Base-by-base conservation (phyloP, 192 early-diverging fungal genomes). In the Hyaloraphidium curvatum region DNA sequence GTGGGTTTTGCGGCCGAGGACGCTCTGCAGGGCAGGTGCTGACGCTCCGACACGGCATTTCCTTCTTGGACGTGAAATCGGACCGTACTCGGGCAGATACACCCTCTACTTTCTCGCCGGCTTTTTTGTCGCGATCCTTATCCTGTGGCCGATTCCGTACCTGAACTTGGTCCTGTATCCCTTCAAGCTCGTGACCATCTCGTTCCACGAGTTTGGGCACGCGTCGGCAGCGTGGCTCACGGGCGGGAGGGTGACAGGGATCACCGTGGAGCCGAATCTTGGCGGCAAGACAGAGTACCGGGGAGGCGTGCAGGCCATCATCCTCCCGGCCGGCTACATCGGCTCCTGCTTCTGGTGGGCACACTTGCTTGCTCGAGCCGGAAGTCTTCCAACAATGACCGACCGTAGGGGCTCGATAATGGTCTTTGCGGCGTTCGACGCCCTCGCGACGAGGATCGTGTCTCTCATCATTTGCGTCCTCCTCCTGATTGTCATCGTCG, bases 391-490 rank as follows among this genome's bases (percentile, higher is more conserved):
- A n/a, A n/a, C n/a, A n/a, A n/a, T n/a, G n/a, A n/a, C n/a, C n/a
- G n/a, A n/a, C n/a, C n/a, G n/a, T n/a, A n/a, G n/a, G n/a, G 94
- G 94, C 14, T 83, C 89, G 3, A 66, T 95, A 30, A 80, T 97
- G 71, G 76, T 97, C 21, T 93, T 92, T 69, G 81, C 81, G 62
- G 88, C 86, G 1, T 97, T 97, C 67, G 81, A 91, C 54, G 5
- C 43, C 23, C 25, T 48, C 25, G 43, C 43, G 7, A 25, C 43
- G 11, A 5, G 14, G 43, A 48, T 48, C 25, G 23, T 48, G 7
- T 48, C 25, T 14, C 43, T 48, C 23, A 22, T 48, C 43, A 48
- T 48, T 19, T 48, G 14, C 23, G 14, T 48, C 43, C 43, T 25
- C 43, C 17, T 48, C 19, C 17, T 7, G 43, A n/a, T n/a, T n/a